These are phyloP conservation scores for Laburnicola sp. DNA, from an alignment of 2,329 filamentous ascomycete species.

Conservation along the genomic window DNA sequence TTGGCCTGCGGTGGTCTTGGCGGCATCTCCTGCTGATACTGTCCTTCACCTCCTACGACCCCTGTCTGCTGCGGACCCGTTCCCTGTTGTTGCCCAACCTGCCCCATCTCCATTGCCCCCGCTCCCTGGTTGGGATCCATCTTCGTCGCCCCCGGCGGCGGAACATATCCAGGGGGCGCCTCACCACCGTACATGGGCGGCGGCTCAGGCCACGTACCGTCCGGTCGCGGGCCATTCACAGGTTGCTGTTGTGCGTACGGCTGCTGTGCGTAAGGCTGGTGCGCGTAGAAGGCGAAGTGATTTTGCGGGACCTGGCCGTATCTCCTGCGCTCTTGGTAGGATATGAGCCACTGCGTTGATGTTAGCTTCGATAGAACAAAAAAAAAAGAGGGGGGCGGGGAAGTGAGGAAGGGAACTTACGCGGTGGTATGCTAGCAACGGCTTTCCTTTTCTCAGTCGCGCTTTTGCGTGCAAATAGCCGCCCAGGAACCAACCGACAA, in stretches of 20 bases:
- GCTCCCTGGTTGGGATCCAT: constrained; percentile 29
- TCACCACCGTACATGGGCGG: constrained; percentile 42
- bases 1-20: constrained; percentile 37
- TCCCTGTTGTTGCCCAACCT: constrained; percentile 19
- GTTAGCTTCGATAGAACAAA: background rate
- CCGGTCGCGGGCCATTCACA: constrained; percentile 17
- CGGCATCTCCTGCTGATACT: constrained; percentile 27
- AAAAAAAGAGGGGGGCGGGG: background rate
- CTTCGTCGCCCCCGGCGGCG: constrained; percentile 39
- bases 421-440: constrained; percentile 70
- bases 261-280: constrained; percentile 18
- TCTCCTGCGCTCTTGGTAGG: constrained; percentile 41
- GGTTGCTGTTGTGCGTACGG: constrained; percentile 29
- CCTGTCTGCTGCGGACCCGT: constrained; percentile 36
- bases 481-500: constrained; percentile 65
- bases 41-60: constrained; percentile 24
- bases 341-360: constrained; percentile 47
- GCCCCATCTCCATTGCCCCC: constrained; percentile 31
- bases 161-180: constrained; percentile 40
- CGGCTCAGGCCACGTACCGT: constrained; percentile 37
- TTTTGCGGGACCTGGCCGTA: constrained; percentile 40
- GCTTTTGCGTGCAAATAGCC: constrained; percentile 71
- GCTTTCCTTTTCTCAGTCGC: constrained; percentile 66
- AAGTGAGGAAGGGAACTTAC: constrained; percentile 28
- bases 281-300: constrained; percentile 47